A percentile compares a stretch with the other conserved stretches of the same genome.
phyloP scores from a whole-genome alignment of 1,284 basidiomycete genomes.

The Trichosporon sp. region DNA sequence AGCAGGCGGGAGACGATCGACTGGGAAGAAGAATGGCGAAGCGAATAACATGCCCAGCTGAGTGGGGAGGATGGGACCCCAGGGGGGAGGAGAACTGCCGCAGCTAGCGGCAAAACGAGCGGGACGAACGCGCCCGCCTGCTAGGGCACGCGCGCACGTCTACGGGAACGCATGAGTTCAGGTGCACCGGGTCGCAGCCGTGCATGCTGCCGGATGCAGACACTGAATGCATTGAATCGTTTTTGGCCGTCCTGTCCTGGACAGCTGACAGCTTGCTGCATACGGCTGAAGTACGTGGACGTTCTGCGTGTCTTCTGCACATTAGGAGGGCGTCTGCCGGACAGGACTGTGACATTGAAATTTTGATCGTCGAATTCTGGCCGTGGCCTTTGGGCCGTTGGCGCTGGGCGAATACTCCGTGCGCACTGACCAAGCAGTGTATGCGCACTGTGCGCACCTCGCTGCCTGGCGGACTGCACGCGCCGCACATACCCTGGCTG shows the following conservation, averaged over 20 bases:
- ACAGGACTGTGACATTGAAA: background rate
- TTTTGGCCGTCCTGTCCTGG: background rate
- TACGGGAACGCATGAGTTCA: background rate
- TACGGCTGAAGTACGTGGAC: background rate
- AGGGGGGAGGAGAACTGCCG: background rate
- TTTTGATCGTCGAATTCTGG: slow-evolving; percentile 13
- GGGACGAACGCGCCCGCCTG: slow-evolving; percentile 1
- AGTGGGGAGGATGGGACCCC: slow-evolving; percentile 13
- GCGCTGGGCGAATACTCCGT: slow-evolving; percentile 11
- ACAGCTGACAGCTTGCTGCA: background rate
- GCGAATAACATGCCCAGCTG: slow-evolving; percentile 1
- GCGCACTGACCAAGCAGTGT: background rate
- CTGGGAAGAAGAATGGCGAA: background rate
- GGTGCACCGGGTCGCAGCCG: background rate
- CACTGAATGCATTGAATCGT: background rate
- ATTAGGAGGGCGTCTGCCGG: background rate
- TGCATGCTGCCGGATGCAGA: background rate
- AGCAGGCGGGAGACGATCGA: background rate
- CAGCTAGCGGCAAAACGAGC: background rate
- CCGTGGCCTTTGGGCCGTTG: background rate
- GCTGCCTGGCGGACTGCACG: background rate
- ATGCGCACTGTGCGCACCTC: background rate
- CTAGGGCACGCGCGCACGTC: background rate
- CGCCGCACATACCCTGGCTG: background rate
- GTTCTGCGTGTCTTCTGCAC: background rate